Conservation (phyloP, 164 flowering plant genomes). For the Nymphaea colorata region DNA sequence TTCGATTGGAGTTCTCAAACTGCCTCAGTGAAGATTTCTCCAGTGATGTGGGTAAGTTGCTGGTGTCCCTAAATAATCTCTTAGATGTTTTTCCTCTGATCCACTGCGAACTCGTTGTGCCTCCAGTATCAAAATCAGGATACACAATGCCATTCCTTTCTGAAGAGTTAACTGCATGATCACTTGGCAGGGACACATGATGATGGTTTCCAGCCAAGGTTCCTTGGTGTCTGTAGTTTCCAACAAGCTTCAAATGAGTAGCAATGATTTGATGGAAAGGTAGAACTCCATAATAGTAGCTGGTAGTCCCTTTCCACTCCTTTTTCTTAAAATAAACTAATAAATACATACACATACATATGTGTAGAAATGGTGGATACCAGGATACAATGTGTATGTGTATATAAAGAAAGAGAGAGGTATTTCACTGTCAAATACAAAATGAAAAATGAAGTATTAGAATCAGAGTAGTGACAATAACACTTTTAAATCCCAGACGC, state of each 20-base stretch:
- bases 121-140: slow-evolving; percentile 2
- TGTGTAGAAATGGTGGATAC: no score
- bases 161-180: slow-evolving; percentile 10
- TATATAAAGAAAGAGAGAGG: no score
- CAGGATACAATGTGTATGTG: no score
- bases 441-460: no score
- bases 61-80: slow-evolving; percentile 1
- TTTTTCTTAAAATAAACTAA: background rate
- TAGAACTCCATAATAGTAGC: background rate
- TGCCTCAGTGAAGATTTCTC: slow-evolving; percentile 4
- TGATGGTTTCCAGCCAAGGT: slow-evolving; percentile 10
- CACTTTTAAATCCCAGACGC: no score
- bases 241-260: background rate
- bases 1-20: slow-evolving; percentile 5
- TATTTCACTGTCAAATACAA: no score
- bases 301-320: background rate
- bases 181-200: slow-evolving; percentile 10
- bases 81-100: slow-evolving; percentile 7
- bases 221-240: slow-evolving; percentile 25
- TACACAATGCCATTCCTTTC: slow-evolving; percentile 7
- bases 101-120: slow-evolving; percentile 5
- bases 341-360: background rate
- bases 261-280: background rate
- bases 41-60: slow-evolving; percentile 5
- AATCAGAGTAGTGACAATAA: no score